Evolutionary conservation across 1,139 yeast species (phyloP), one percentile per base, ranked within the genome.

Genomic region (Suhomyces anneliseae): DNA sequence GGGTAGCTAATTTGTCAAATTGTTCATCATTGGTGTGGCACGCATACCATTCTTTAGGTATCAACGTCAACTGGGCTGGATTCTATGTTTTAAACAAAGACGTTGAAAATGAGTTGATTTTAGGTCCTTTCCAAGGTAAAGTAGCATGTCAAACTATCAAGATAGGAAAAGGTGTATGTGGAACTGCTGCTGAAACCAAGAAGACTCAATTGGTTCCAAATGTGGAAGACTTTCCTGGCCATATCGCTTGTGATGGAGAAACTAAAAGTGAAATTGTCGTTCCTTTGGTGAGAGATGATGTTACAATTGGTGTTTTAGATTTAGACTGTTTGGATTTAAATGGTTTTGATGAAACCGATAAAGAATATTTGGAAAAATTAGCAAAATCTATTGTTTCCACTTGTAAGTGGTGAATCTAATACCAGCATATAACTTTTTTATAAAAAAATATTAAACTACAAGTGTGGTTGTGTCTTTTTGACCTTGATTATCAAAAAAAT

Each of bases 71-170:
- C 63, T 93, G 99, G 99, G 82, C 96, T 0, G 99, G 99, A 0
- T 90, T 93, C 62, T 93, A 93, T 59, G 81, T 88, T 0, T 54
- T 66, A 39, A 74, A 78, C 45, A 49, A 56, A 4, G 66, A 69
- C 7, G 57, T 56, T 8, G 61, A 61, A n/a, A 53, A 62, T 0
- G 81, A 78, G 57, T 72, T 93, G 46, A 76, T 89, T 32, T 72
- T 93, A 40, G 99, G 95, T 0, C 99, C 99, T 8, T 93, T 93
- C 64, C 96, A 90, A 65, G 99, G 99, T 1, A 90, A 90, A 64
- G 98, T 93, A 3, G 98, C 98, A 0, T 93, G 99, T 61, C 98
- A 93, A 65, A 66, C 70, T 15, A 93, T 93, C 48, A 62, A 71
- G 48, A 70, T 87, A 47, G 97, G 97, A 6, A 76, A 70, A 48